phyloP scores from a whole-genome alignment of 2,329 filamentous ascomycete genomes.

The Fusarium avenaceum region DNA sequence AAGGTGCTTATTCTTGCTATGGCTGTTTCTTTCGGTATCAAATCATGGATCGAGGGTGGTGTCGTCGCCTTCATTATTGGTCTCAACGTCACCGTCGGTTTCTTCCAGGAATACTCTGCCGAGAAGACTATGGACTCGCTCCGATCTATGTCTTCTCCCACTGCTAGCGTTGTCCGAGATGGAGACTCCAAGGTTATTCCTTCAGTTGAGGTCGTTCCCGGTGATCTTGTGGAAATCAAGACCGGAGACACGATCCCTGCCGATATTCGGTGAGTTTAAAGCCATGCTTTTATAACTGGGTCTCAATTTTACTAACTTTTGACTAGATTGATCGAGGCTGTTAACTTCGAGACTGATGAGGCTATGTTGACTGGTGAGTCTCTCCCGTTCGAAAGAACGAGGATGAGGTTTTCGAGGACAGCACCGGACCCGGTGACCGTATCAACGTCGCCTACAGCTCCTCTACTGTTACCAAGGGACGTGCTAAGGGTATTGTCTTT shows the following conservation, averaged over 20 bases:
- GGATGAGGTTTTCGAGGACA: conserved; percentile 57
- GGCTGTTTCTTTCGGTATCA: conserved; percentile 69
- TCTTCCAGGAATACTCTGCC: conserved; percentile 61
- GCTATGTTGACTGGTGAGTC: conserved; percentile 75
- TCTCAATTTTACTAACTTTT: conserved; percentile 63
- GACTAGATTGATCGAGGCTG: conserved; percentile 61
- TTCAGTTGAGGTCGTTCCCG: conserved; percentile 65
- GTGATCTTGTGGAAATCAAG: conserved; percentile 68
- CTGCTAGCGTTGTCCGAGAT: conserved; percentile 59
- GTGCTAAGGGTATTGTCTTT: conserved; percentile 71
- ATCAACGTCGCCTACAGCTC: conserved; percentile 74
- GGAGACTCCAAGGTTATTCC: conserved; percentile 56
- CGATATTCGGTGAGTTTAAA: conserved; percentile 67
- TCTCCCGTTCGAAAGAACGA: conserved; percentile 68
- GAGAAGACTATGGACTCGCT: conserved; percentile 66
- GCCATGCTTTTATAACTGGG: conserved; percentile 40
- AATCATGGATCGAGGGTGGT: conserved; percentile 71
- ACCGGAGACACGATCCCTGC: conserved; percentile 72
- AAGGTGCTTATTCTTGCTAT: conserved; percentile 68
- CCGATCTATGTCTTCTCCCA: conserved; percentile 59
- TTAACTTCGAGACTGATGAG: conserved; percentile 78
- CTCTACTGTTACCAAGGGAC: conserved; percentile 72
- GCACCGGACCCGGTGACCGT: conserved; percentile 65
- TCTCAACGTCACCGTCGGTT: conserved; percentile 69
- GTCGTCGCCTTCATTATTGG: conserved; percentile 70